phyloP scores from a whole-genome alignment of 176 grass and related monocot genomes.

The Oropetium thomaeum region DNA sequence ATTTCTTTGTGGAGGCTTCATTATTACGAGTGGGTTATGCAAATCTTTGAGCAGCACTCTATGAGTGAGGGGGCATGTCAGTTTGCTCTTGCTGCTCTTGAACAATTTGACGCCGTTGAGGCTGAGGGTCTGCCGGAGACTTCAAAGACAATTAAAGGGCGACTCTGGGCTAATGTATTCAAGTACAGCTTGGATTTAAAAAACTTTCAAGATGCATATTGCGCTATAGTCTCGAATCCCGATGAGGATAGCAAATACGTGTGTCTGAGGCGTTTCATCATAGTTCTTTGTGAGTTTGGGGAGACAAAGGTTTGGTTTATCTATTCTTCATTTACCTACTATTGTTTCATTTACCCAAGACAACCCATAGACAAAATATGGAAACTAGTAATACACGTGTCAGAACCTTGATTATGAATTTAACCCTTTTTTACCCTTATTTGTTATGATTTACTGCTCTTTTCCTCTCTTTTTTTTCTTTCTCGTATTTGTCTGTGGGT shows the following conservation, averaged over 20 bases:
- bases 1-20: conserved; percentile 70
- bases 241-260: conserved; percentile 90
- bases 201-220: conserved; percentile 82
- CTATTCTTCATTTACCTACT: conserved; percentile 35
- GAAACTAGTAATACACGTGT: too few species aligned
- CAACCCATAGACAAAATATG: neutral
- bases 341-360: neutral
- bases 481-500: too few species aligned
- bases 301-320: conserved; percentile 72
- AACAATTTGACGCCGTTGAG: conserved; percentile 66
- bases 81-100: conserved; percentile 96
- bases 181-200: conserved; percentile 86
- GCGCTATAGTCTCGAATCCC: conserved; percentile 81
- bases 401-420: too few species aligned
- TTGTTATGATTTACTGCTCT: too few species aligned
- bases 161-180: conserved; percentile 89
- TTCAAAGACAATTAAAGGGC: conserved; percentile 56
- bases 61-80: conserved; percentile 76
- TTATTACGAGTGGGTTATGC: conserved; percentile 93
- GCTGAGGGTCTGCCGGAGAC: conserved; percentile 52
- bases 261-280: conserved; percentile 86
- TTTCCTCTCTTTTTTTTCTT: too few species aligned
- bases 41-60: conserved; percentile 78
- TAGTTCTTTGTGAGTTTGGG: conserved; percentile 89
- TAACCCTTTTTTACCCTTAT: too few species aligned